Evolutionary conservation across 75 land plant species (phyloP).

Genomic region (Azolla pinnata): DNA sequence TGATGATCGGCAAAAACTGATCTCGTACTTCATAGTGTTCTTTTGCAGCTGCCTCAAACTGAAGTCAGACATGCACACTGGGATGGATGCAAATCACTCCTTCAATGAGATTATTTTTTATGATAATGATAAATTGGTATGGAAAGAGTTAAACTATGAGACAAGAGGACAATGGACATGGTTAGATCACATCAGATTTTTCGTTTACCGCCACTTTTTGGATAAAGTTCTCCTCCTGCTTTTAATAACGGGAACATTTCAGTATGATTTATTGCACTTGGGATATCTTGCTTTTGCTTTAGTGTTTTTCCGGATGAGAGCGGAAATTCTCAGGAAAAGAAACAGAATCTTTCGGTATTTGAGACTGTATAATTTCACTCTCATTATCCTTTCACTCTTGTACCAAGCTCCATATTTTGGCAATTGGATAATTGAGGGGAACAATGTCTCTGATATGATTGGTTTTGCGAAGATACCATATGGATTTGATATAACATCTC

Average conservation of each 20-base stretch:
- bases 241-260: constrained; percentile 92
- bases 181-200: constrained; percentile 75
- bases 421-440: constrained; percentile 31
- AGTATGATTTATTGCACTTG: constrained; percentile 91
- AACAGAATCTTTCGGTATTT: constrained; percentile 73
- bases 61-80: constrained; percentile 45
- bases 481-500: constrained; percentile 86
- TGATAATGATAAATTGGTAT: constrained; percentile 49
- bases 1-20: constrained; percentile 83
- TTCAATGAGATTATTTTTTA: constrained; percentile 52
- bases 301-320: constrained; percentile 79
- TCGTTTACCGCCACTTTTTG: constrained; percentile 73
- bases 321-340: constrained; percentile 59
- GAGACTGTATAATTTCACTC: constrained; percentile 67
- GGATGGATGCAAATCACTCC: constrained; percentile 40
- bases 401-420: constrained; percentile 96
- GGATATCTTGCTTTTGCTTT: constrained; percentile 96
- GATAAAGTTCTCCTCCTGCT: constrained; percentile 88
- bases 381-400: constrained; percentile 79
- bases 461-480: constrained; percentile 91
- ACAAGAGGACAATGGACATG: constrained; percentile 92
- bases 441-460: constrained; percentile 53
- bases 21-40: constrained; percentile 81
- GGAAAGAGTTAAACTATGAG: constrained; percentile 90
- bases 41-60: constrained; percentile 71